These are phyloP conservation scores for Pseudogymnoascus sp. DNA, from an alignment of 2,329 filamentous ascomycete species.

Conservation along the genomic window DNA sequence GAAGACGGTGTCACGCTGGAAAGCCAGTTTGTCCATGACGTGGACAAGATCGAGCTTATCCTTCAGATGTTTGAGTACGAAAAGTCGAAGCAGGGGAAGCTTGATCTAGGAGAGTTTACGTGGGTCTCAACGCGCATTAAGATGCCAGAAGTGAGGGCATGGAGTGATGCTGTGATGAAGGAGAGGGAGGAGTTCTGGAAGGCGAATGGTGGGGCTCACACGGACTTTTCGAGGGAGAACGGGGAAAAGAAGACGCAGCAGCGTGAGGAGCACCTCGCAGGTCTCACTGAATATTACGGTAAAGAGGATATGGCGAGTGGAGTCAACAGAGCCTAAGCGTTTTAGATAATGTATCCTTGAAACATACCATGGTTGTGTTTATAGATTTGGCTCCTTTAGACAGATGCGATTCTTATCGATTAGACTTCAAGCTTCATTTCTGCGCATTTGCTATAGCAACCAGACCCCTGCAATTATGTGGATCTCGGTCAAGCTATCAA, in stretches of 20 bases:
- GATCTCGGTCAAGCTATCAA: constrained; percentile 5
- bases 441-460: constrained; percentile 1
- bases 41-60: constrained; percentile 94
- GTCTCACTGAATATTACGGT: constrained; percentile 12
- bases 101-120: constrained; percentile 81
- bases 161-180: constrained; percentile 67
- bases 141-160: constrained; percentile 70
- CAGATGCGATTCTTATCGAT: not conserved
- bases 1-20: constrained; percentile 81
- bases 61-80: constrained; percentile 98
- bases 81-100: constrained; percentile 49
- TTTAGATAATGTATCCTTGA: not conserved
- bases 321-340: not conserved
- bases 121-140: constrained; percentile 68
- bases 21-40: constrained; percentile 85
- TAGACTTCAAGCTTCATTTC: not conserved
- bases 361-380: not conserved
- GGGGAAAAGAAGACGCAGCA: constrained; percentile 17
- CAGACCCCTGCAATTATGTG: constrained; percentile 6
- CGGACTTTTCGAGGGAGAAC: constrained; percentile 10
- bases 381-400: not conserved
- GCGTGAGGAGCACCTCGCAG: constrained; percentile 13
- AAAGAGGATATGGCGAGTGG: not conserved
- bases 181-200: constrained; percentile 73
- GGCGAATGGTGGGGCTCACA: constrained; percentile 27